Conservation (phyloP, 768 basidiomycete species). For the Rhizopogon sp. region DNA sequence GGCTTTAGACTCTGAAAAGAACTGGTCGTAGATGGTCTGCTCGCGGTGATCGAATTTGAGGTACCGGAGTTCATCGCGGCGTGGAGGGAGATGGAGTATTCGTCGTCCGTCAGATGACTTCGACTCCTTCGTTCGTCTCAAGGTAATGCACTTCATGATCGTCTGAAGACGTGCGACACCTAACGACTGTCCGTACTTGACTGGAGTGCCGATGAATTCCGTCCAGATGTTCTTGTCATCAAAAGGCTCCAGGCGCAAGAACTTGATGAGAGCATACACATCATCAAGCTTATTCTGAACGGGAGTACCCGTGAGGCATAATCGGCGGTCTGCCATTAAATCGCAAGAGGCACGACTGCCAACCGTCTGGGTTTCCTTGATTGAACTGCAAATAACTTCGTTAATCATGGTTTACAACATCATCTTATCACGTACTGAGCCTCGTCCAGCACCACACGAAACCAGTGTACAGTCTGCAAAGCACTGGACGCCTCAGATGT, state of each 20-base stretch:
- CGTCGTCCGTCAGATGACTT: conserved; percentile 73
- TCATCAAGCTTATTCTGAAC: conserved; percentile 99
- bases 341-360: conserved; percentile 95
- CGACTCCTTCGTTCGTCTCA: conserved; percentile 94
- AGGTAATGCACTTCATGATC: conserved; percentile 94
- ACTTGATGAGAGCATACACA: conserved; percentile 95
- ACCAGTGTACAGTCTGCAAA: conserved; percentile 94
- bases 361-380: conserved; percentile 94
- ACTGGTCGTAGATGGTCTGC: conserved; percentile 79
- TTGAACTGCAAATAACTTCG: conserved; percentile 54
- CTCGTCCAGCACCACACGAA: conserved; percentile 89
- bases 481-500: conserved; percentile 62
- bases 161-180: conserved; percentile 93
- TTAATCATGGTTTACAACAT: not conserved
- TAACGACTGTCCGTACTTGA: conserved; percentile 85
- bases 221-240: conserved; percentile 94
- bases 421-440: conserved; percentile 71
- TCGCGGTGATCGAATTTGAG: conserved; percentile 84
- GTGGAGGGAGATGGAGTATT: conserved; percentile 85
- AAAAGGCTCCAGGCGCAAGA: conserved; percentile 85
- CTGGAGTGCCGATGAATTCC: conserved; percentile 86
- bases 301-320: conserved; percentile 96
- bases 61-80: conserved; percentile 82
- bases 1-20: conserved; percentile 86
- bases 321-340: conserved; percentile 85